Percentiles rank a stretch among this genome's conserved stretches.
These are phyloP conservation scores for Fusarium vanettenii DNA, from an alignment of 2,329 filamentous ascomycete species.

Conservation along the genomic window DNA sequence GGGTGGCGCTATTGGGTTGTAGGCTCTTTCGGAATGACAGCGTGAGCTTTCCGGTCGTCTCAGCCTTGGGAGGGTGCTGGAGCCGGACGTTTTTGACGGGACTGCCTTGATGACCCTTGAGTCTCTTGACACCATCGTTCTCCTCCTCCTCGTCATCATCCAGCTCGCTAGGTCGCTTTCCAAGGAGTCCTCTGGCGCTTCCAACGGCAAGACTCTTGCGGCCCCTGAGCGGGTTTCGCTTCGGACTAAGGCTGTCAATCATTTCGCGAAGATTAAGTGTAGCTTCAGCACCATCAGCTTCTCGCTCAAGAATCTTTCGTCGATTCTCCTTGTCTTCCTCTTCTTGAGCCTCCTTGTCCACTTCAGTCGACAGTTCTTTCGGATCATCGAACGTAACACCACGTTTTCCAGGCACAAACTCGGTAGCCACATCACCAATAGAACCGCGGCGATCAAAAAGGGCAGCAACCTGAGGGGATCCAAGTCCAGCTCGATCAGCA, in stretches of 20 bases:
- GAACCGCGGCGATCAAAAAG: slow-evolving; percentile 78
- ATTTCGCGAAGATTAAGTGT: slow-evolving; percentile 79
- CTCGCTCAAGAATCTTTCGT: slow-evolving; percentile 65
- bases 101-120: slow-evolving; percentile 78
- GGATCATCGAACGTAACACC: slow-evolving; percentile 75
- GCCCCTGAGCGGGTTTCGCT: slow-evolving; percentile 73
- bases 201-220: slow-evolving; percentile 83
- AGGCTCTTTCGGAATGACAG: slow-evolving; percentile 62
- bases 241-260: slow-evolving; percentile 82
- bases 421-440: slow-evolving; percentile 73
- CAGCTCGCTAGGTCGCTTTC: slow-evolving; percentile 79
- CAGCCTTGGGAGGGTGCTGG: slow-evolving; percentile 75
- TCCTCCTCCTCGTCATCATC: slow-evolving; percentile 71
- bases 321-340: slow-evolving; percentile 72
- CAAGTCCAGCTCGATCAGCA: slow-evolving; percentile 76
- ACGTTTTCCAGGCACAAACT: slow-evolving; percentile 68
- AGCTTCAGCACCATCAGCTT: slow-evolving; percentile 61
- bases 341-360: slow-evolving; percentile 69
- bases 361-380: slow-evolving; percentile 68
- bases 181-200: slow-evolving; percentile 77
- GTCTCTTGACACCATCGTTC: slow-evolving; percentile 72
- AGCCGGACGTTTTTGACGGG: slow-evolving; percentile 81
- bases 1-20: slow-evolving; percentile 58
- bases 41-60: slow-evolving; percentile 71
- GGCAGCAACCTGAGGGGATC: slow-evolving; percentile 79